A percentile compares a stretch with the other conserved stretches of the same genome.
phyloP scores from a whole-genome alignment of 129 eudicot genomes.

The Lonicera japonica region DNA sequence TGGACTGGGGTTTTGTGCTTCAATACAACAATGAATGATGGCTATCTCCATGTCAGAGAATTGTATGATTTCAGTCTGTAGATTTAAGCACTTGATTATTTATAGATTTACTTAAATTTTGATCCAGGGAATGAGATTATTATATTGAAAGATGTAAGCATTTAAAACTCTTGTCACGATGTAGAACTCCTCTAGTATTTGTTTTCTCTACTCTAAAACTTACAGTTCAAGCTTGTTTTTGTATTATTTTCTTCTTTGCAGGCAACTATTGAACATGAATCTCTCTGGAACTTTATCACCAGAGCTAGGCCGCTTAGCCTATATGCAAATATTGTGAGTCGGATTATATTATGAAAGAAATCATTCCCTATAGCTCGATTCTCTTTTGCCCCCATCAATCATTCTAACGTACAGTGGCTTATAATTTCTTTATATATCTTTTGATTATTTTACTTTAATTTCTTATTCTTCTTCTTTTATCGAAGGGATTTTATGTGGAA shows the following conservation, averaged over 20 bases:
- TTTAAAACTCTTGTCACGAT: background rate
- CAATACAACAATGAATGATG: conserved; percentile 49
- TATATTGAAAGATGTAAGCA: background rate
- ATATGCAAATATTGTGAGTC: conserved; percentile 72
- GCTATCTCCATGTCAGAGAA: conserved; percentile 68
- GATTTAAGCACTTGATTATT: background rate
- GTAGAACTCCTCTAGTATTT: background rate
- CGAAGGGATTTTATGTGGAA: conserved; percentile 85
- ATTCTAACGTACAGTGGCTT: background rate
- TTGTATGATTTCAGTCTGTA: conserved; percentile 51
- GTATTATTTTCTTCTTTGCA: conserved; percentile 23
- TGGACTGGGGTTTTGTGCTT: conserved; percentile 84
- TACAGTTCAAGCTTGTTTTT: background rate
- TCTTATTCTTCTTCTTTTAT: too few relatives aligned
- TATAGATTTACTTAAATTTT: background rate
- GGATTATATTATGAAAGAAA: background rate
- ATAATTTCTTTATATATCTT: conserved; percentile 3
- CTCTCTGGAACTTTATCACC: conserved; percentile 73
- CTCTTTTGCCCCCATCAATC: too few relatives aligned
- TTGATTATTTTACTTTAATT: conserved; percentile 13
- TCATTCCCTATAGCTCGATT: too few relatives aligned
- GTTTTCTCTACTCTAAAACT: background rate
- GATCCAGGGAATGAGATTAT: background rate
- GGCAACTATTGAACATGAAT: conserved; percentile 47
- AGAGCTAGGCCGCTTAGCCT: conserved; percentile 47